phyloP scores from a whole-genome alignment of 2,329 filamentous ascomycete species.

The Tolypocladium amazonense region DNA sequence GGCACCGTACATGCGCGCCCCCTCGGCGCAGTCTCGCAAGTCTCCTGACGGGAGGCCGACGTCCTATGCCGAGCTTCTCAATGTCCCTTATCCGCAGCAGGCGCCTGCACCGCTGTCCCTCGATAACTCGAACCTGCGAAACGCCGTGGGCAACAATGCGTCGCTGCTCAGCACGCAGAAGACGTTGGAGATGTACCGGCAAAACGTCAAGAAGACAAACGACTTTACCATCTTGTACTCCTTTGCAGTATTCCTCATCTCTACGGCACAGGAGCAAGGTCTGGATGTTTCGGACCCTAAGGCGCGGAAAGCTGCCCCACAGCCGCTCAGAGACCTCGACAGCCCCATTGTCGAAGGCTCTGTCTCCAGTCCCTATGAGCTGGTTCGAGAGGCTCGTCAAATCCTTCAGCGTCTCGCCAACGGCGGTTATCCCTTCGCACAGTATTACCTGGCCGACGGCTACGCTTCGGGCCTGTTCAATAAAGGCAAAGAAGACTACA shows the following conservation, averaged over 20 bases:
- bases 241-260: slow-evolving; percentile 89
- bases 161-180: slow-evolving; percentile 85
- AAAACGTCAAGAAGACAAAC: slow-evolving; percentile 94
- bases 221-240: slow-evolving; percentile 88
- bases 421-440: slow-evolving; percentile 87
- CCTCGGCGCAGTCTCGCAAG: slow-evolving; percentile 39
- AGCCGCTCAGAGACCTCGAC: slow-evolving; percentile 34
- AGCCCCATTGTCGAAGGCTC: slow-evolving; percentile 33
- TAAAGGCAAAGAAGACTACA: slow-evolving; percentile 87
- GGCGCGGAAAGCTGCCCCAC: slow-evolving; percentile 34
- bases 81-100: slow-evolving; percentile 71
- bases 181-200: slow-evolving; percentile 94
- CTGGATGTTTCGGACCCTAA: slow-evolving; percentile 38
- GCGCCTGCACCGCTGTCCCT: slow-evolving; percentile 54
- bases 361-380: slow-evolving; percentile 48
- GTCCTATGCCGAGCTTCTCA: slow-evolving; percentile 50
- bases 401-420: slow-evolving; percentile 82
- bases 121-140: slow-evolving; percentile 73
- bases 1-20: slow-evolving; percentile 32
- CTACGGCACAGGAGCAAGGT: slow-evolving; percentile 72
- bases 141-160: slow-evolving; percentile 75
- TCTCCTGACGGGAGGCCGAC: slow-evolving; percentile 44
- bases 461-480: slow-evolving; percentile 91
- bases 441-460: slow-evolving; percentile 94
- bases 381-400: slow-evolving; percentile 77